Base-by-base conservation (phyloP, 306 rosid species). In the Hylodesmum podocarpum region DNA sequence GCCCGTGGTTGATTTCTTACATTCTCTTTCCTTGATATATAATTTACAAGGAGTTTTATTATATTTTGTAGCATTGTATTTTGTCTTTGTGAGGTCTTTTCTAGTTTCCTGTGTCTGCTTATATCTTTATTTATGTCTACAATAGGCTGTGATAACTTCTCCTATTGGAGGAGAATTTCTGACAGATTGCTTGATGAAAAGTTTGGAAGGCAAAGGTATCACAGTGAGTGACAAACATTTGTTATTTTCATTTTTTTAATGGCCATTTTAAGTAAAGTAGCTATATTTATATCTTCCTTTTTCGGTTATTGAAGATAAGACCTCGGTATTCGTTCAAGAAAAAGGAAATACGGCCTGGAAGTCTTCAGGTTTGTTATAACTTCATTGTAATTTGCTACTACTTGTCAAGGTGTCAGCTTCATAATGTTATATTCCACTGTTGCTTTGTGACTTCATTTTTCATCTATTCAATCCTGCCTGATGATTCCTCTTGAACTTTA, bases 141-240 rank as follows among this genome's bases (percentile, higher is more conserved):
- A 53, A 85, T 73, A 58, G 98, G 98, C 96, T 80, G 97, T 95
- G 78, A 85, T 83, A 69, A 80, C 95, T 72, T 90, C 97, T 83
- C 96, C 96, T 47, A 88, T 95, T 59, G 97, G 98, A 84, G 98
- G 98, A 71, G 97, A 95, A 36, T 88, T 90, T 89, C 97, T 95
- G 39, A 92, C 97, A 40, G 98, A 95, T 49, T 95, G 97, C 86
- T 84, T 95, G 89, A 83, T 79, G 80, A 95, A 90, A 87, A 95
- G 98, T 86, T 87, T 95, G 92, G 98, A 89, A 79, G 93, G 97
- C 87, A 95, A 92, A 88, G 97, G 97, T 67, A 87, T 95, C 49
- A 78, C 4, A 83, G 98, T 95, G 84, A 78, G 96, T 88, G 80
- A 67, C 59, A 40, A 66, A n/a, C 59, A 44, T 70, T 34, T 36